These are phyloP conservation scores for Penicillium pancosmium DNA, from an alignment of 495 filamentous ascomycete species.

Conservation along the genomic window DNA sequence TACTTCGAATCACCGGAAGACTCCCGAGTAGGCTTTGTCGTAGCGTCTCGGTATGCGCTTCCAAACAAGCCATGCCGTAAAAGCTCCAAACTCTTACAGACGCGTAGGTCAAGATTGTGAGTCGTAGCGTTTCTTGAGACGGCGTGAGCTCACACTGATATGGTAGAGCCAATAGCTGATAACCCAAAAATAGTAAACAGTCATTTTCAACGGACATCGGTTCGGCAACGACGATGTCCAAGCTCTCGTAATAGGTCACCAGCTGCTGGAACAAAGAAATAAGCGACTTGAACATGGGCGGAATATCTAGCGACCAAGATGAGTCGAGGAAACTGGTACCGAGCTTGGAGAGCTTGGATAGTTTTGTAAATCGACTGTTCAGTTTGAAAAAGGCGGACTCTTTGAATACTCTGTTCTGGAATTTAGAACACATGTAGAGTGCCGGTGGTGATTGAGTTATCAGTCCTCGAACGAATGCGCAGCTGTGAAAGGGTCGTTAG, in stretches of 20 bases:
- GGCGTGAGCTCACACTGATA: slow-evolving; percentile 7
- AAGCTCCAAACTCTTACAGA: slow-evolving; percentile 18
- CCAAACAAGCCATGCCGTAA: slow-evolving; percentile 16
- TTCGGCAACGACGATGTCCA: slow-evolving; percentile 1
- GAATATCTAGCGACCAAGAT: slow-evolving; percentile 13
- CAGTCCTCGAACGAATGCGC: slow-evolving; percentile 12
- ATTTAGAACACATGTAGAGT: slow-evolving; percentile 14
- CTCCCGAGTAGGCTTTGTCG: slow-evolving; percentile 13
- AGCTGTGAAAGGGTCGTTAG: slow-evolving; percentile 2
- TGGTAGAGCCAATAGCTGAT: slow-evolving; percentile 16
- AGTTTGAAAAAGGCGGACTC: slow-evolving; percentile 10
- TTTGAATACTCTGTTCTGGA: slow-evolving; percentile 11
- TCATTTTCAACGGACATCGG: slow-evolving; percentile 21
- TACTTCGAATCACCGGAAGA: slow-evolving; percentile 9
- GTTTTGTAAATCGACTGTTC: neutral
- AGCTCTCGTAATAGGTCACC: slow-evolving; percentile 15
- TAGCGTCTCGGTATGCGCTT: slow-evolving; percentile 8
- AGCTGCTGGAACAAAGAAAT: slow-evolving; percentile 14
- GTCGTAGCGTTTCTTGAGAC: slow-evolving; percentile 21
- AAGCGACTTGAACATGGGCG: slow-evolving; percentile 12
- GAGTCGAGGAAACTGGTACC: slow-evolving; percentile 19
- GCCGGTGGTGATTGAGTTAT: slow-evolving; percentile 5
- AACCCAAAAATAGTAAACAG: slow-evolving; percentile 15
- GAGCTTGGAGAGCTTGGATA: slow-evolving; percentile 6
- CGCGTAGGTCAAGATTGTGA: slow-evolving; percentile 17